Evolutionary conservation across 192 early-diverging fungal species (phyloP).

Genomic region (Umbelopsis sp.): DNA sequence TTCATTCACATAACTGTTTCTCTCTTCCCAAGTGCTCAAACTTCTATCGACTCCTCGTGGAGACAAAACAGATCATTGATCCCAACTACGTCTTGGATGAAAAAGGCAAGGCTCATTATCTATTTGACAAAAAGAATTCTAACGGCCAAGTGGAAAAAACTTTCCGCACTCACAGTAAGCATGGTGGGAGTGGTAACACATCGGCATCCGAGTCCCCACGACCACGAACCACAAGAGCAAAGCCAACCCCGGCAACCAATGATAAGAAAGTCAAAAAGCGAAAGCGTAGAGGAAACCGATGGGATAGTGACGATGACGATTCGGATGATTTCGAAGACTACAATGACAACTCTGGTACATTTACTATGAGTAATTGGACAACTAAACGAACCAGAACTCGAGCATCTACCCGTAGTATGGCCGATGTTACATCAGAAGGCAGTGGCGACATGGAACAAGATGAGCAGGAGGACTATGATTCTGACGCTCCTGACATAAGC

Average conservation of each 20-base stretch:
- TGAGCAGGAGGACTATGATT: slow-evolving; percentile 47
- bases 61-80: slow-evolving; percentile 85
- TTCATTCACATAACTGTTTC: not conserved
- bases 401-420: slow-evolving; percentile 10
- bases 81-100: slow-evolving; percentile 91
- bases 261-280: slow-evolving; percentile 48
- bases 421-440: slow-evolving; percentile 28
- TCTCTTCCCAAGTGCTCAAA: slow-evolving; percentile 78
- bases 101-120: slow-evolving; percentile 88
- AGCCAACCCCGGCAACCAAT: slow-evolving; percentile 33
- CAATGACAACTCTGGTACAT: slow-evolving; percentile 72
- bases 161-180: slow-evolving; percentile 78
- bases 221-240: slow-evolving; percentile 39
- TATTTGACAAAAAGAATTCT: slow-evolving; percentile 85
- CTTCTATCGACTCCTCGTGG: slow-evolving; percentile 90
- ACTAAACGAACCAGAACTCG: slow-evolving; percentile 61
- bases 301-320: slow-evolving; percentile 51
- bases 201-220: slow-evolving; percentile 36
- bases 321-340: slow-evolving; percentile 62
- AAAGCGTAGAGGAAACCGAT: slow-evolving; percentile 47
- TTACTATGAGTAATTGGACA: slow-evolving; percentile 62
- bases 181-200: slow-evolving; percentile 27
- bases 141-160: slow-evolving; percentile 79
- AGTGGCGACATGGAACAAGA: slow-evolving; percentile 1
- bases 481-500: slow-evolving; percentile 49